Percentiles rank a stretch among this genome's conserved stretches.
Conservation (phyloP, 2,329 filamentous ascomycete species). For the Cytospora piceicola region DNA sequence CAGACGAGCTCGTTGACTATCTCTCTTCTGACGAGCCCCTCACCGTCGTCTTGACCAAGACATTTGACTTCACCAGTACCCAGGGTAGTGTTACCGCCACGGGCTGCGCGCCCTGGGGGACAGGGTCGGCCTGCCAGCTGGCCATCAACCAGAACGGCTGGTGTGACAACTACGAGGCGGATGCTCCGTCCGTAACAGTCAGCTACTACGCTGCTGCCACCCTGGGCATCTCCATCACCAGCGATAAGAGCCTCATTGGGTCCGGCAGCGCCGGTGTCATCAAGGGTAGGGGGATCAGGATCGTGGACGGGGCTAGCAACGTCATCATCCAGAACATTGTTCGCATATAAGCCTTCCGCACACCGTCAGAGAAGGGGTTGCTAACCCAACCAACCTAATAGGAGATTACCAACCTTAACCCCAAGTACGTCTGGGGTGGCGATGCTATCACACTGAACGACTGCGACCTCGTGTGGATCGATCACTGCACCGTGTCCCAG, state of each 20-base stretch:
- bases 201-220: constrained; percentile 56
- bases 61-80: constrained; percentile 58
- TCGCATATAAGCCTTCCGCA: too few species aligned
- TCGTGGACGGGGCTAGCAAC: constrained; percentile 53
- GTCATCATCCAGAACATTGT: constrained; percentile 63
- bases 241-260: constrained; percentile 62
- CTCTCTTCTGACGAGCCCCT: not conserved
- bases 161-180: constrained; percentile 62
- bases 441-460: constrained; percentile 59
- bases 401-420: constrained; percentile 59
- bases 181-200: constrained; percentile 50
- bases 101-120: constrained; percentile 64
- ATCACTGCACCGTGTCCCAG: constrained; percentile 54
- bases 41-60: constrained; percentile 58
- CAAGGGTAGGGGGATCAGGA: constrained; percentile 59
- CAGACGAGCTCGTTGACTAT: constrained; percentile 53
- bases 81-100: constrained; percentile 56
- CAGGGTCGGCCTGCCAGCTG: constrained; percentile 57
- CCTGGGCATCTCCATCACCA: constrained; percentile 55
- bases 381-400: too few species aligned
- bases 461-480: constrained; percentile 52
- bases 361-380: too few species aligned
- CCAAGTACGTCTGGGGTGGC: constrained; percentile 63
- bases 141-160: constrained; percentile 64
- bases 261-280: constrained; percentile 57